A percentile compares a stretch with the other conserved stretches of the same genome.
Conservation (phyloP, 257 asterid genomes). For the Rhazya stricta region DNA sequence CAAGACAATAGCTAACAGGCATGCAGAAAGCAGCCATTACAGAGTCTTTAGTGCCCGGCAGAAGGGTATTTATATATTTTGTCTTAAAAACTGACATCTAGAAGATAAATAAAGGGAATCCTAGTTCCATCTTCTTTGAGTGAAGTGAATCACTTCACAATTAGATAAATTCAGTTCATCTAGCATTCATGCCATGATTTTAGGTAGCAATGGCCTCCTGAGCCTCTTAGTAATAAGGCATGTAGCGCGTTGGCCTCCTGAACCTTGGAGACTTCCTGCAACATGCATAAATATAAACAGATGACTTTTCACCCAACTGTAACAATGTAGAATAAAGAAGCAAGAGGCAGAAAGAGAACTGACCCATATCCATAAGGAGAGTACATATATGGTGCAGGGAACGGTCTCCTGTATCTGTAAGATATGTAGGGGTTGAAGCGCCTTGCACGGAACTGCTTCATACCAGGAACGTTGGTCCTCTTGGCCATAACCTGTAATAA, state of each 20-base stretch:
- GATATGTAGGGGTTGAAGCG: slow-evolving; percentile 63
- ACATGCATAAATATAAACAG: neutral
- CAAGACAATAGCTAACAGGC: neutral
- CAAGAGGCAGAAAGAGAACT: slow-evolving; percentile 8
- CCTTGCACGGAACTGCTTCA: slow-evolving; percentile 82
- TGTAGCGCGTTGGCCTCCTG: slow-evolving; percentile 79
- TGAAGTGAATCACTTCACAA: neutral
- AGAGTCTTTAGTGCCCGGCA: neutral
- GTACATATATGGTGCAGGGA: slow-evolving; percentile 61
- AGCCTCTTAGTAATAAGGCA: slow-evolving; percentile 60
- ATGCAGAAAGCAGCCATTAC: neutral
- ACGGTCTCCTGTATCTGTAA: slow-evolving; percentile 74
- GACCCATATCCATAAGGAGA: slow-evolving; percentile 88
- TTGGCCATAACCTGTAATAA: slow-evolving; percentile 64
- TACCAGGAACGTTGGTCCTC: slow-evolving; percentile 95
- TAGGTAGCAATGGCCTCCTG: neutral
- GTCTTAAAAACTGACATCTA: neutral
- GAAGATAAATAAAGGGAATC: neutral
- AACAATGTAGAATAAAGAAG: neutral
- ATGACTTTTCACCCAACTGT: neutral
- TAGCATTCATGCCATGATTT: neutral
- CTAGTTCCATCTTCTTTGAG: neutral
- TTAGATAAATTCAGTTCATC: neutral
- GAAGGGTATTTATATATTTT: neutral
- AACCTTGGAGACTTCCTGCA: slow-evolving; percentile 87